Evolutionary conservation across 106 monocot species (phyloP).

Genomic region (Dioscorea zingiberensis): DNA sequence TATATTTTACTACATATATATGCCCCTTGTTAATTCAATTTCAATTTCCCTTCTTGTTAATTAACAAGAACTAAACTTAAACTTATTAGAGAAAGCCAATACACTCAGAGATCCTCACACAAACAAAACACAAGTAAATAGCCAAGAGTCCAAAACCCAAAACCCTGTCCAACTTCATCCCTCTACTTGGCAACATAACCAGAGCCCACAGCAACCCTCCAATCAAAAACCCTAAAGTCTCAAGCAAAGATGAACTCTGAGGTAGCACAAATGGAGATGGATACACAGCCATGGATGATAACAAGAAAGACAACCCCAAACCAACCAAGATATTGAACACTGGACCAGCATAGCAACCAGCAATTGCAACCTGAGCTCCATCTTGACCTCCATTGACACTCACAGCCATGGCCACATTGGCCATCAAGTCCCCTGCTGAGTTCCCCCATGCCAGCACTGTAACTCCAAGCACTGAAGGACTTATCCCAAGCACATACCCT

Average conservation of each 20-base stretch:
- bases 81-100: slow-evolving; percentile 7
- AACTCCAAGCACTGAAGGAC: slow-evolving; percentile 36
- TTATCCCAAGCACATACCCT: slow-evolving; percentile 28
- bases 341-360: slow-evolving; percentile 40
- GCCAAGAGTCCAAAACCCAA: slow-evolving; percentile 34
- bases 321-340: slow-evolving; percentile 42
- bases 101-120: slow-evolving; percentile 25
- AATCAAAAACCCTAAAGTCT: slow-evolving; percentile 37
- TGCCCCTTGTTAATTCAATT: no score
- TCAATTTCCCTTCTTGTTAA: no score
- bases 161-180: slow-evolving; percentile 37
- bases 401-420: slow-evolving; percentile 45
- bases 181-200: slow-evolving; percentile 22
- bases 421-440: slow-evolving; percentile 50
- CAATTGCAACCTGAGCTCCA: slow-evolving; percentile 39
- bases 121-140: slow-evolving; percentile 39
- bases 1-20: no score
- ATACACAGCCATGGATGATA: slow-evolving; percentile 21
- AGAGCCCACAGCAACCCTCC: slow-evolving; percentile 36
- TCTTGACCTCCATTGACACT: slow-evolving; percentile 27
- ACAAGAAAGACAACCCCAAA: slow-evolving; percentile 28
- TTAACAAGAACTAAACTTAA: no score
- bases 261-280: slow-evolving; percentile 34
- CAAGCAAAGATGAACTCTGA: slow-evolving; percentile 8
- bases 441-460: slow-evolving; percentile 62